A percentile compares a stretch with the other conserved stretches of the same genome.
Conservation (phyloP, 257 asterid species). For the Solanum medicagineum region DNA sequence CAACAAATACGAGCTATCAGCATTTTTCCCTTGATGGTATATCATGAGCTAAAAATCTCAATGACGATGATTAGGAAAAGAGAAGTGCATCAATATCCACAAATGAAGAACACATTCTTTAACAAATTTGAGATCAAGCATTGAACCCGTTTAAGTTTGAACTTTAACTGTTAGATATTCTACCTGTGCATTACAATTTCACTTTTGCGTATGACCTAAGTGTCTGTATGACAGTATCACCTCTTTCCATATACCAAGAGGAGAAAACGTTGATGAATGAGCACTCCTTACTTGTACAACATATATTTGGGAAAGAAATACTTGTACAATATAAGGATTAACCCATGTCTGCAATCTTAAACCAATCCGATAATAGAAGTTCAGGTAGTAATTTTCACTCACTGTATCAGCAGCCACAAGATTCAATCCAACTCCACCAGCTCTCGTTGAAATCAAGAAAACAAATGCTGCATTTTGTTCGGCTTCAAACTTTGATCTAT, state of each 20-base stretch:
- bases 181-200: background rate
- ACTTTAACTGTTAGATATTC: background rate
- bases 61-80: background rate
- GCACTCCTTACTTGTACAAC: background rate
- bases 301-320: background rate
- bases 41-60: background rate
- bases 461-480: slow-evolving; percentile 41
- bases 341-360: background rate
- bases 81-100: background rate
- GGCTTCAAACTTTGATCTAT: slow-evolving; percentile 17
- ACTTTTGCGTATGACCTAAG: background rate
- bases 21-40: background rate
- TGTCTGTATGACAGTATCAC: background rate
- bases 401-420: slow-evolving; percentile 99
- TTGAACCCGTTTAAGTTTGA: background rate
- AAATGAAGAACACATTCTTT: background rate
- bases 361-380: background rate
- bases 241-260: background rate
- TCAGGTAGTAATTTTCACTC: background rate
- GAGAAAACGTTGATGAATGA: background rate
- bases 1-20: background rate
- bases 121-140: background rate
- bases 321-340: background rate
- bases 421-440: slow-evolving; percentile 97
- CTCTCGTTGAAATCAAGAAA: slow-evolving; percentile 91